Evolutionary conservation across 2,329 filamentous ascomycete species (phyloP).

Genomic region (Fusarium heterosporum): DNA sequence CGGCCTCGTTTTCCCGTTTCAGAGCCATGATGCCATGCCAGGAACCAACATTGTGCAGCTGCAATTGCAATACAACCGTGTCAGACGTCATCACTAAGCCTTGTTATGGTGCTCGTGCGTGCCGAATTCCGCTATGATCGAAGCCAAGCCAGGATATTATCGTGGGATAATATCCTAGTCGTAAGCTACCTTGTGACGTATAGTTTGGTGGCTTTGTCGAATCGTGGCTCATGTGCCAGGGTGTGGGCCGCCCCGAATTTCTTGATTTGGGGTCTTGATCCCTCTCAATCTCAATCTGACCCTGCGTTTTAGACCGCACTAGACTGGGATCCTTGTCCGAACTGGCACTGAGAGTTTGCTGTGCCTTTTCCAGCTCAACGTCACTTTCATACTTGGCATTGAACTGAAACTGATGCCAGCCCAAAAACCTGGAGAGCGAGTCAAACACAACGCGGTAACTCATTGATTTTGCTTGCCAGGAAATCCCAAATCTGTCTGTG

Average conservation of each 20-base stretch:
- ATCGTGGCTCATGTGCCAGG: conserved; percentile 38
- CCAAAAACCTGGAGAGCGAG: neutral
- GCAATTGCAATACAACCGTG: conserved; percentile 24
- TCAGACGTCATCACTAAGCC: conserved; percentile 45
- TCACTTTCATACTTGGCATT: conserved; percentile 39
- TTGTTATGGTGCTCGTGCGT: conserved; percentile 25
- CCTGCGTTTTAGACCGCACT: conserved; percentile 19
- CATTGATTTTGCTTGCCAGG: conserved; percentile 12
- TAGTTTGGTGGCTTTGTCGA: conserved; percentile 43
- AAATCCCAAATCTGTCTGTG: neutral
- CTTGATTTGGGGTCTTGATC: conserved; percentile 37
- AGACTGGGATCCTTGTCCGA: conserved; percentile 26
- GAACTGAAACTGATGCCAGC: conserved; percentile 15
- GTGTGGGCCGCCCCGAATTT: conserved; percentile 35
- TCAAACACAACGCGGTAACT: conserved; percentile 11
- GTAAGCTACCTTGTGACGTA: conserved; percentile 42
- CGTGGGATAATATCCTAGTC: conserved; percentile 28
- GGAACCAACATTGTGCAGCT: conserved; percentile 30
- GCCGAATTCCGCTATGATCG: conserved; percentile 33
- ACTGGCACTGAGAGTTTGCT: conserved; percentile 3
- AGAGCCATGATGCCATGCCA: conserved; percentile 18
- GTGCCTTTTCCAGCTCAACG: conserved; percentile 21
- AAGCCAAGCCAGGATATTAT: conserved; percentile 31
- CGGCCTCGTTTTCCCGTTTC: conserved; percentile 8
- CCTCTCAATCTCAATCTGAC: conserved; percentile 16